Percentiles rank a stretch among this genome's conserved stretches.
Evolutionary conservation across 805 yeast genomes (phyloP).

Genomic region (Priceomyces haplophilus): DNA sequence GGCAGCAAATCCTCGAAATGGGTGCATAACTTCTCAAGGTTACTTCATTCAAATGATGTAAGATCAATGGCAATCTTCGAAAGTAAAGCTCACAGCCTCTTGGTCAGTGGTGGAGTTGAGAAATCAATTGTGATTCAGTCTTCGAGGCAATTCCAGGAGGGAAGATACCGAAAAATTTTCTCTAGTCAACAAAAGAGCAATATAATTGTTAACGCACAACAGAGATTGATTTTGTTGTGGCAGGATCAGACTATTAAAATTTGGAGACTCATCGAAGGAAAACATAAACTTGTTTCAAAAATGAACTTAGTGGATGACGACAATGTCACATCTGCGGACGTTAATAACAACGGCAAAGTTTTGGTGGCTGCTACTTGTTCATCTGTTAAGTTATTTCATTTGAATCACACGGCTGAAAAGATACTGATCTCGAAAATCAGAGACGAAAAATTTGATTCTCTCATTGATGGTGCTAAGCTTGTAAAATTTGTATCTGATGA

Average conservation of each 20-base stretch:
- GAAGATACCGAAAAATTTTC: constrained; percentile 68
- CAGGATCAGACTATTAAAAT: constrained; percentile 77
- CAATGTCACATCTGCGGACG: constrained; percentile 63
- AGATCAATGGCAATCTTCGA: constrained; percentile 72
- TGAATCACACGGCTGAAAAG: constrained; percentile 41
- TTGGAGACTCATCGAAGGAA: constrained; percentile 57
- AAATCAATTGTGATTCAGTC: constrained; percentile 66
- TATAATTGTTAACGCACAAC: constrained; percentile 44
- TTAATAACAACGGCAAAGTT: constrained; percentile 62
- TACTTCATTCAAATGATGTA: constrained; percentile 83
- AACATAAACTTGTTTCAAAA: constrained; percentile 62
- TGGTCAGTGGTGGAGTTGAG: constrained; percentile 85
- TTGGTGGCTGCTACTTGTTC: constrained; percentile 71
- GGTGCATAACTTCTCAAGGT: constrained; percentile 72
- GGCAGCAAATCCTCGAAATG: constrained; percentile 47
- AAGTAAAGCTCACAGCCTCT: constrained; percentile 60
- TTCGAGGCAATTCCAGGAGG: constrained; percentile 63
- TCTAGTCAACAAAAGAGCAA: constrained; percentile 56
- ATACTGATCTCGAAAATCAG: constrained; percentile 53
- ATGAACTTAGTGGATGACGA: constrained; percentile 71
- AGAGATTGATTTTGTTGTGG: constrained; percentile 68
- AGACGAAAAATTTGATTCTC: constrained; percentile 36
- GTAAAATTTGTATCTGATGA: constrained; percentile 46
- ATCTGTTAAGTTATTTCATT: constrained; percentile 64
- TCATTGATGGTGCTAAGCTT: constrained; percentile 55